Evolutionary conservation across 179 eudicot species (phyloP).

Genomic region (Heliamphora ciliata): DNA sequence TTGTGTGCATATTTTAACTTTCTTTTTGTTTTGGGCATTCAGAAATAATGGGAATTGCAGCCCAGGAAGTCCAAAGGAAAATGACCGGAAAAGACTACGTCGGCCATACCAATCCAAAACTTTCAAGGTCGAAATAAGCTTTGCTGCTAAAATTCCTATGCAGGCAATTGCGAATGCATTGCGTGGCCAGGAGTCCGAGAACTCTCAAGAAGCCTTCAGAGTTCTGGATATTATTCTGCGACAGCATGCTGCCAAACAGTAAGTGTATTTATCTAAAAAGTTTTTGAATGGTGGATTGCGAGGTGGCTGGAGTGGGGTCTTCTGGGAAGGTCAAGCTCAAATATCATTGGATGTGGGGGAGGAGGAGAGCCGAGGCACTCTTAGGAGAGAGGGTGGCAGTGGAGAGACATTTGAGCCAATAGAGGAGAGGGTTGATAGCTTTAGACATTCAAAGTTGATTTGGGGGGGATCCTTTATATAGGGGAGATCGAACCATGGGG

Average conservation of each 20-base stretch:
- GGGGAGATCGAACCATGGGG: no score
- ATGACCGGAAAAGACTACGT: constrained; percentile 54
- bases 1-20: background rate
- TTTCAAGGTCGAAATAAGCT: constrained; percentile 77
- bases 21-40: constrained; percentile 3
- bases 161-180: constrained; percentile 78
- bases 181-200: constrained; percentile 82
- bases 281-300: no score
- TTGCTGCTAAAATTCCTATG: constrained; percentile 96
- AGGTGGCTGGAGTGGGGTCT: no score
- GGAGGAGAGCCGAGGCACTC: no score
- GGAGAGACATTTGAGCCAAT: no score
- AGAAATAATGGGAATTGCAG: constrained; percentile 63
- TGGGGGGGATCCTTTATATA: no score
- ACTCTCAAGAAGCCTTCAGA: constrained; percentile 73
- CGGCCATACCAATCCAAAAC: constrained; percentile 72
- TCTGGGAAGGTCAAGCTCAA: no score
- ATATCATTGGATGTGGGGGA: no score
- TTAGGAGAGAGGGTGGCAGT: no score
- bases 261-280: constrained; percentile 13
- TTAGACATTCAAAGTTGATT: no score
- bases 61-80: constrained; percentile 50
- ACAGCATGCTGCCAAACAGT: constrained; percentile 94
- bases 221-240: constrained; percentile 81
- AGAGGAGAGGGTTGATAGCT: no score